A percentile compares a stretch with the other conserved stretches of the same genome.
Conservation (phyloP, 306 rosid genomes). For the Crataegus laevigata region DNA sequence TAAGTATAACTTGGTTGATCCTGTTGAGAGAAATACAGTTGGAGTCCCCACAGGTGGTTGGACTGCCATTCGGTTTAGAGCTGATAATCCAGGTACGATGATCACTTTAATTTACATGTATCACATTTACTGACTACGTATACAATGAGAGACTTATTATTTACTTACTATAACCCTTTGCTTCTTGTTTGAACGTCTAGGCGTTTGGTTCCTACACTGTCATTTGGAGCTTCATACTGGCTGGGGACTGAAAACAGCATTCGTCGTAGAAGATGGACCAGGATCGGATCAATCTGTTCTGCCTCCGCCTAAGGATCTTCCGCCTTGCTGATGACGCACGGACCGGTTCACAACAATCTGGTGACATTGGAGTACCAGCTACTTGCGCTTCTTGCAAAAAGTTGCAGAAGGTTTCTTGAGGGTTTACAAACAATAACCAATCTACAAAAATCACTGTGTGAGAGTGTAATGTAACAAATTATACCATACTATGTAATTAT, state of each 20-base stretch:
- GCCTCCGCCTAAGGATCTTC: constrained; percentile 78
- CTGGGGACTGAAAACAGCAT: constrained; percentile 79
- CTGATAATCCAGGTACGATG: constrained; percentile 66
- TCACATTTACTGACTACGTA: neutral
- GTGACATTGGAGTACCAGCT: constrained; percentile 15
- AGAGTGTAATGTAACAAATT: constrained; percentile 2
- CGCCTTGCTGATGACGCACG: constrained; percentile 45
- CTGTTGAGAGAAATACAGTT: constrained; percentile 69
- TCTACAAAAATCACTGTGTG: constrained; percentile 10
- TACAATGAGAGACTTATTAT: neutral
- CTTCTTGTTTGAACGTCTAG: constrained; percentile 20
- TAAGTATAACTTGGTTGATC: constrained; percentile 64
- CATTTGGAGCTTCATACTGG: constrained; percentile 78
- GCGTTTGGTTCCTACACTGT: constrained; percentile 87
- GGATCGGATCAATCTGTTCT: constrained; percentile 46
- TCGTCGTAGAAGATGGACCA: constrained; percentile 69
- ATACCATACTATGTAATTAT: neutral
- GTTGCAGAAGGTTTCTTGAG: constrained; percentile 31
- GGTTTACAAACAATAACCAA: neutral
- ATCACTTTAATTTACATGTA: neutral
- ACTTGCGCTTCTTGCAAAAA: constrained; percentile 31
- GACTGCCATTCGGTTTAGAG: constrained; percentile 65
- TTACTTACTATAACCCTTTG: neutral
- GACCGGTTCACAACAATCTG: constrained; percentile 33
- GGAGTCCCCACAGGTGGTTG: constrained; percentile 85